Evolutionary conservation across 2,329 filamentous ascomycete species (phyloP).

Genomic region (Colletotrichum australisinense): DNA sequence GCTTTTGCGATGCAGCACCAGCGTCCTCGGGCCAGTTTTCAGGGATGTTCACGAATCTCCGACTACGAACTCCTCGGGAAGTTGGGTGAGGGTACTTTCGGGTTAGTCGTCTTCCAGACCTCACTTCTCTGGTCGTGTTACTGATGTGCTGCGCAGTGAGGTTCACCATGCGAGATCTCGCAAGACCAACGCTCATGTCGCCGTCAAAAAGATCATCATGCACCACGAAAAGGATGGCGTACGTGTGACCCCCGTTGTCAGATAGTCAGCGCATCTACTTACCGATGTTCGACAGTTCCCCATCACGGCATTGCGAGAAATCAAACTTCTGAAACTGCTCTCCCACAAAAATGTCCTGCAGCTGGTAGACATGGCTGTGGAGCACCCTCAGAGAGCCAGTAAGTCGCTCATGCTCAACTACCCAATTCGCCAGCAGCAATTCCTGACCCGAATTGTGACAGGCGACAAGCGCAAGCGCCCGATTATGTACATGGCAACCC

Average conservation of each 20-base stretch:
- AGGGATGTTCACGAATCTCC: conserved; percentile 84
- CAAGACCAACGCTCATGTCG: conserved; percentile 80
- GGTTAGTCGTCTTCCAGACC: conserved; percentile 61
- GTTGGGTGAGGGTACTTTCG: conserved; percentile 95
- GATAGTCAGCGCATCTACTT: neutral
- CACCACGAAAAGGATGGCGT: conserved; percentile 98
- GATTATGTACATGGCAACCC: conserved; percentile 98
- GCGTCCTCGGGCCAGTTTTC: conserved; percentile 72
- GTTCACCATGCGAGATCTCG: conserved; percentile 89
- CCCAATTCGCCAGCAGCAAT: conserved; percentile 18
- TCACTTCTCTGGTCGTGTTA: neutral
- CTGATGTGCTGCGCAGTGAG: conserved; percentile 64
- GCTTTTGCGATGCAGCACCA: conserved; percentile 68
- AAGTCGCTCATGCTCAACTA: conserved; percentile 42
- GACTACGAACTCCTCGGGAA: conserved; percentile 86
- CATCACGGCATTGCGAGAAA: conserved; percentile 97
- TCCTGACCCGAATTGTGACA: conserved; percentile 47
- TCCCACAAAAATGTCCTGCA: conserved; percentile 89
- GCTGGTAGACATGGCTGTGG: conserved; percentile 96
- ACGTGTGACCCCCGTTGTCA: conserved; percentile 46
- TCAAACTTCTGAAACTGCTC: conserved; percentile 96
- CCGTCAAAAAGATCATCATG: conserved; percentile 98
- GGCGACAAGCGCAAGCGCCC: conserved; percentile 83
- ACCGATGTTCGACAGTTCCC: conserved; percentile 72
- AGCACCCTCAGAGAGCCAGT: conserved; percentile 75